Percentiles rank a stretch among this genome's conserved stretches.
These are phyloP conservation scores for Malus asiatica DNA, from an alignment of 306 rosid genomes.

Conservation along the genomic window DNA sequence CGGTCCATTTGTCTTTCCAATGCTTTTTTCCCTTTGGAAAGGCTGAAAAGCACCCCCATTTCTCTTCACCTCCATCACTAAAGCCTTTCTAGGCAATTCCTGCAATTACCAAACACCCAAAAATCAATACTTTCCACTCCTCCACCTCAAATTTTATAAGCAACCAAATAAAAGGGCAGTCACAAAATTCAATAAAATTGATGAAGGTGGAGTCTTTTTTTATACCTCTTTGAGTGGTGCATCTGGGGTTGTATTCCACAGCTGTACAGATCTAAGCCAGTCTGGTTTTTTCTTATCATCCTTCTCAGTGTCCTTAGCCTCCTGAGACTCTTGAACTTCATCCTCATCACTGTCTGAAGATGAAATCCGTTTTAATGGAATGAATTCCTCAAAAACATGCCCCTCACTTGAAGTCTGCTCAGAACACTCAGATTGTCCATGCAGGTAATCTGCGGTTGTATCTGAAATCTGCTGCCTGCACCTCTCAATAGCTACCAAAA, in stretches of 20 bases:
- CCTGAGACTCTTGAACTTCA: constrained; percentile 37
- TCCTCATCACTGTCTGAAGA: constrained; percentile 35
- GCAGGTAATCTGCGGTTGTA: constrained; percentile 49
- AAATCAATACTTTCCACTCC: constrained; percentile 7
- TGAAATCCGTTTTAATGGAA: constrained; percentile 51
- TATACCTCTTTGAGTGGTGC: constrained; percentile 50
- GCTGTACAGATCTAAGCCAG: constrained; percentile 90
- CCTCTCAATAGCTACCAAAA: constrained; percentile 54
- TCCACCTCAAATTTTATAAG: background rate
- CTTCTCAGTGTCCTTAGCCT: constrained; percentile 10
- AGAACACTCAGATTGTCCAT: constrained; percentile 77
- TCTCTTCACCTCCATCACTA: constrained; percentile 66
- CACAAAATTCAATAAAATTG: background rate
- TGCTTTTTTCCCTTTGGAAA: constrained; percentile 54
- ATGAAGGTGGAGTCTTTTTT: background rate
- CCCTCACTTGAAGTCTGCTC: constrained; percentile 63
- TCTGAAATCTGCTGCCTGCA: constrained; percentile 52
- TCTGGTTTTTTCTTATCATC: constrained; percentile 48
- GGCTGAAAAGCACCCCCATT: constrained; percentile 80
- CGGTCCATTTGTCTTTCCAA: constrained; percentile 30
- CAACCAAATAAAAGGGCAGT: background rate
- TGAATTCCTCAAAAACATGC: constrained; percentile 72
- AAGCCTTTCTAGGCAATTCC: constrained; percentile 54
- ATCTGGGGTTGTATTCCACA: constrained; percentile 63
- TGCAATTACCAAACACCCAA: constrained; percentile 13